phyloP scores from a whole-genome alignment of 2,329 filamentous ascomycete genomes.

The Talaromyces sp. region DNA sequence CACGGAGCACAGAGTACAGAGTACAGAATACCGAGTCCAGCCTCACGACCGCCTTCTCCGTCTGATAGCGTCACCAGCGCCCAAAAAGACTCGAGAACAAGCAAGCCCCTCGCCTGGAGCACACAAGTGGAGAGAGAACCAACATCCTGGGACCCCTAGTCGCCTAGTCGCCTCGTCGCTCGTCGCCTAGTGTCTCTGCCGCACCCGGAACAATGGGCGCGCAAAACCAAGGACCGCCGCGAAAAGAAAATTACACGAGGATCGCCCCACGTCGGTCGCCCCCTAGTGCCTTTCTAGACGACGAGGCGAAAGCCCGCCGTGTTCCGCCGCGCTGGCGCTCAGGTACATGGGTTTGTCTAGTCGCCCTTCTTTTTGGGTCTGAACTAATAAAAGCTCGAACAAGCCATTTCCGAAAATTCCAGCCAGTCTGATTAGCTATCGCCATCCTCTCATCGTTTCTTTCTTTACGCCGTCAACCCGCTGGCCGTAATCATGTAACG shows the following conservation, averaged over 20 bases:
- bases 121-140: neutral
- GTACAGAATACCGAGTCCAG: too few species aligned
- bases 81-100: neutral
- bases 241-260: constrained; percentile 24
- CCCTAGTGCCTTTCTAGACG: neutral
- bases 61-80: neutral
- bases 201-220: neutral
- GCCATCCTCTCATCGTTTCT: neutral
- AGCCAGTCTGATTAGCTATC: neutral
- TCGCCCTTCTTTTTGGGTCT: neutral
- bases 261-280: constrained; percentile 24
- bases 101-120: neutral
- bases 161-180: neutral
- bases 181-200: neutral
- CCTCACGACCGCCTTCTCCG: too few species aligned
- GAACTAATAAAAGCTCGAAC: neutral
- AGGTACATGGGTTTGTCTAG: neutral
- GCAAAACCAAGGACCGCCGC: neutral
- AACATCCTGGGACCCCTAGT: neutral
- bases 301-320: neutral
- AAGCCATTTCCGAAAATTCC: neutral
- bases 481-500: neutral
- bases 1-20: too few species aligned
- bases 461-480: neutral
- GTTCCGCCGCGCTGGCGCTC: neutral